Percentiles rank a stretch among this genome's conserved stretches.
Conservation (phyloP, 2,329 filamentous ascomycete genomes). For the Aureobasidium zeae region DNA sequence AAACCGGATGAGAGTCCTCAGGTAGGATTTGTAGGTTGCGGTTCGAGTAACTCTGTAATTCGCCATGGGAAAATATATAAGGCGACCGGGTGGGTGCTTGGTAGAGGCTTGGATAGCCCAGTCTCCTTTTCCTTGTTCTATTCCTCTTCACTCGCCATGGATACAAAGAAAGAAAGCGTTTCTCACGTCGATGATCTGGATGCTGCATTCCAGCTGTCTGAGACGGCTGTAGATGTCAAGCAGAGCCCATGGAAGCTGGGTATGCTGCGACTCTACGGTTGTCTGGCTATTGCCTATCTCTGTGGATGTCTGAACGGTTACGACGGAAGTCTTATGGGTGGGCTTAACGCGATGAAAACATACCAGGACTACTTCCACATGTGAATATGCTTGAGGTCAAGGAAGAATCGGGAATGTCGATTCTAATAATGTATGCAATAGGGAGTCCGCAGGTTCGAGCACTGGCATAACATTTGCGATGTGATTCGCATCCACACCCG, state of each 20-base stretch:
- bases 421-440: neutral
- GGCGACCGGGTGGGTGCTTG: neutral
- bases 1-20: slow-evolving; percentile 1
- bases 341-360: neutral
- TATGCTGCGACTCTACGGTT: slow-evolving; percentile 7
- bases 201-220: slow-evolving; percentile 7
- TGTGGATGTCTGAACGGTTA: slow-evolving; percentile 14
- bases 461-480: slow-evolving; percentile 44
- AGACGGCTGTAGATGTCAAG: slow-evolving; percentile 3
- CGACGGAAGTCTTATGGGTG: slow-evolving; percentile 12
- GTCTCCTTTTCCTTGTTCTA: neutral
- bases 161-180: slow-evolving; percentile 6
- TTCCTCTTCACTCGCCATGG: neutral
- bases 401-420: neutral
- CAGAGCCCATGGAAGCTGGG: slow-evolving; percentile 3
- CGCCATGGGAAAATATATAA: slow-evolving; percentile 3
- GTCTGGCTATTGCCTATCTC: slow-evolving; percentile 6
- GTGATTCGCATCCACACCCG: slow-evolving; percentile 38
- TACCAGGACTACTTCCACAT: slow-evolving; percentile 3
- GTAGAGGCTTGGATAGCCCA: neutral
- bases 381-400: neutral
- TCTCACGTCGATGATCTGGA: slow-evolving; percentile 5
- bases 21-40: neutral
- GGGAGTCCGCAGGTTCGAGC: slow-evolving; percentile 2
- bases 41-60: no score